Evolutionary conservation across 1,284 basidiomycete species (phyloP).

Genomic region (Moesziomyces antarcticus): DNA sequence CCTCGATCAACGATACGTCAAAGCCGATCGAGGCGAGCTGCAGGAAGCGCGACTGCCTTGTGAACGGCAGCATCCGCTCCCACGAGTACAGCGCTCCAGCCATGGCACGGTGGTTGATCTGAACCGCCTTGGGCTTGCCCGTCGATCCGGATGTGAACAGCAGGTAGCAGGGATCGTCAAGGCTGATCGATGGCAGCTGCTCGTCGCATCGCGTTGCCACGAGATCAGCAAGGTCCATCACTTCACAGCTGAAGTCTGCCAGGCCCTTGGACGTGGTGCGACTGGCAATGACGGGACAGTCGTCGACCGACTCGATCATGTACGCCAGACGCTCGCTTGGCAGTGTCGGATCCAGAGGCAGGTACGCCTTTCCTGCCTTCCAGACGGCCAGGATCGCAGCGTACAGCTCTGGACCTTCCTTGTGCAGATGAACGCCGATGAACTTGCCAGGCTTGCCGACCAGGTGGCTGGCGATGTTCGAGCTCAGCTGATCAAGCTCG

Average conservation of each 20-base stretch:
- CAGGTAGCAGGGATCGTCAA: constrained; percentile 56
- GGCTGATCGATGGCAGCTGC: constrained; percentile 8
- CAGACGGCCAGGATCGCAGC: constrained; percentile 58
- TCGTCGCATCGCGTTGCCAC: neutral
- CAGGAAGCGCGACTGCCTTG: constrained; percentile 52
- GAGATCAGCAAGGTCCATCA: constrained; percentile 30
- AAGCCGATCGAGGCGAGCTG: constrained; percentile 66
- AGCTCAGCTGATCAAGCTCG: constrained; percentile 52
- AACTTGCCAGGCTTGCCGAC: constrained; percentile 10
- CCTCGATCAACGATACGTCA: constrained; percentile 65
- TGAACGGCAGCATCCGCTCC: constrained; percentile 57
- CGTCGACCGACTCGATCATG: constrained; percentile 56
- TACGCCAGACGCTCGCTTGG: constrained; percentile 58
- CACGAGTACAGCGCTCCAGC: constrained; percentile 63
- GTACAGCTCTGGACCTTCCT: constrained; percentile 54
- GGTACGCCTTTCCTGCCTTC: constrained; percentile 62
- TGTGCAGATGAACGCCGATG: constrained; percentile 57
- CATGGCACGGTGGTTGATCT: constrained; percentile 60
- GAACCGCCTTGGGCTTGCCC: constrained; percentile 64
- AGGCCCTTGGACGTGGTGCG: constrained; percentile 15
- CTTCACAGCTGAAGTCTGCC: constrained; percentile 19
- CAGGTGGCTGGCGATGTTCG: constrained; percentile 42
- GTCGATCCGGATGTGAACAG: constrained; percentile 65
- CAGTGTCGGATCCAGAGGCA: constrained; percentile 63
- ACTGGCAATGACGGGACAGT: constrained; percentile 33